Conservation (phyloP, 1,284 basidiomycete genomes). For the Ceraceosorus guamensis region DNA sequence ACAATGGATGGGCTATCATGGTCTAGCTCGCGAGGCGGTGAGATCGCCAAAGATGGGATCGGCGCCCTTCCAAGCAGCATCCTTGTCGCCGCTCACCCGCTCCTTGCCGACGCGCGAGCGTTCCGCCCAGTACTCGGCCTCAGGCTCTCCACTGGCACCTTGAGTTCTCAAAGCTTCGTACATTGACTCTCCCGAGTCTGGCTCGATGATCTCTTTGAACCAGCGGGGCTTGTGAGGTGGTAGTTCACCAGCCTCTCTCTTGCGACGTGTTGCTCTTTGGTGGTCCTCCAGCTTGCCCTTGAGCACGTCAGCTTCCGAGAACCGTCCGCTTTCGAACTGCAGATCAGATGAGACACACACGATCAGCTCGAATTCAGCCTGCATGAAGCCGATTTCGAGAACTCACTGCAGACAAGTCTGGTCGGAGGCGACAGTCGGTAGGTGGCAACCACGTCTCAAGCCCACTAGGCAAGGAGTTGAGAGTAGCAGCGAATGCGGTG, state of each 20-base stretch:
- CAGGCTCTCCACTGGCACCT: conserved; percentile 10
- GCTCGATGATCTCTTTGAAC: conserved; percentile 41
- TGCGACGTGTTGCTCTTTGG: conserved; percentile 70
- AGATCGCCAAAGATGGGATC: conserved; percentile 12
- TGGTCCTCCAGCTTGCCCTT: conserved; percentile 81
- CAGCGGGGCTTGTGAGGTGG: conserved; percentile 67
- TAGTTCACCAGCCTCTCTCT: conserved; percentile 67
- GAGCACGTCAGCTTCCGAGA: conserved; percentile 79
- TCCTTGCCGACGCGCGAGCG: conserved; percentile 20
- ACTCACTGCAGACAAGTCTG: conserved; percentile 70
- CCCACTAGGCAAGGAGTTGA: conserved; percentile 69
- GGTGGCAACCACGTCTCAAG: conserved; percentile 71
- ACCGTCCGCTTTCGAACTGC: conserved; percentile 76
- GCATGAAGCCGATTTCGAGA: neutral
- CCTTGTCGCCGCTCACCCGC: conserved; percentile 14
- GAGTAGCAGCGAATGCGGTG: conserved; percentile 84
- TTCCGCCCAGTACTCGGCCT: conserved; percentile 34
- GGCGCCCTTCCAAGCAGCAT: conserved; percentile 16
- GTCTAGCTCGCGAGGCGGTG: neutral
- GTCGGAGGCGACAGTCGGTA: conserved; percentile 87
- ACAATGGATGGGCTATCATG: neutral
- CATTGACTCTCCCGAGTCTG: conserved; percentile 34
- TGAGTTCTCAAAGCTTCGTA: conserved; percentile 24
- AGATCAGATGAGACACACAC: neutral
- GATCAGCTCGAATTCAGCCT: neutral